Base-by-base conservation (phyloP, 2,329 filamentous ascomycete genomes). In the Paecilomyces fulvus region DNA sequence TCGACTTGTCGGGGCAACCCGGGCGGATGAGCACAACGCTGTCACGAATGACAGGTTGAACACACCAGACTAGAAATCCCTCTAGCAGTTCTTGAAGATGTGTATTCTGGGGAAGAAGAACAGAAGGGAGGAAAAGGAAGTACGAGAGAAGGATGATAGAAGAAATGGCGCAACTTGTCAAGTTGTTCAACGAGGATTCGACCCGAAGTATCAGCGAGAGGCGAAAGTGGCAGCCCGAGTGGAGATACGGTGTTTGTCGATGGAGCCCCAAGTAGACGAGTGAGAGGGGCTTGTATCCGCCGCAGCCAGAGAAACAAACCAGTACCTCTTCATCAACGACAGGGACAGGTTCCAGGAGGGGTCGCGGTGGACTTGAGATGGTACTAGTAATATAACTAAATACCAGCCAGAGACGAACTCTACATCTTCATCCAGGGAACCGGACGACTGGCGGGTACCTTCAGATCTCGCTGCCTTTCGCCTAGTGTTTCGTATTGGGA, bases 101-200 rank as follows among this genome's bases (percentile, higher is more conserved):
- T 28, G 7, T 28, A 28, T 28, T 28, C 7, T 5, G 25, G 25
- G 37, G 9, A 17, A 43, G 17, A 8, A 37, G n/a, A 37, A 37
- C 33, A 37, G 6, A 17, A 37, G 12, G 2, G 33, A 17, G n/a
- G 7, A 14, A 17, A 7, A 37, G 33, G n/a, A 10, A 37, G 14
- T 7, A n/a, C 6, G 33, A 17, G 48, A 49, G 48, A 49, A 23
- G 20, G 48, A 23, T 21, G 43, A 31, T 9, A 51, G 21, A 25
- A 17, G 30, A 52, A 31, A 58, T 55, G 58, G 62, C 59, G 61
- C 63, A 63, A 64, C 52, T 50, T 57, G 57, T 56, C 55, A 43
- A 43, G 20, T 28, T 23, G 21, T 49, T 49, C 21, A n/a, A 49
- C 17, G 17, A 30, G 11, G 25, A 12, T n/a, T 25, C 25, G 25